Percentiles rank a stretch among this genome's conserved stretches.
These are phyloP conservation scores for Stellera chamaejasme DNA, from an alignment of 345 rosid species.

Conservation along the genomic window DNA sequence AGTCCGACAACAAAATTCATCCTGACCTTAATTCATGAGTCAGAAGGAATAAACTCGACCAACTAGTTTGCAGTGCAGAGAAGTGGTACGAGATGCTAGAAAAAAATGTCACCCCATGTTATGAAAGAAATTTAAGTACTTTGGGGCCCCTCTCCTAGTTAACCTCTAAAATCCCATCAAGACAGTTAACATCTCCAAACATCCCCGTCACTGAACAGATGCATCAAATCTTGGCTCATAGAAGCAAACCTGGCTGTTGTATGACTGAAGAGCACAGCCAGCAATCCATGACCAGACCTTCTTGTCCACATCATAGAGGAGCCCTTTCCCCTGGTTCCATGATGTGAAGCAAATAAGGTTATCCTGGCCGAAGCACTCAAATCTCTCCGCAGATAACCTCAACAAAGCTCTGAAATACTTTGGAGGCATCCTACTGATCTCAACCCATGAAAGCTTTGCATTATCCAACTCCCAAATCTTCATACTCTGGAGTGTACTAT, in stretches of 20 bases:
- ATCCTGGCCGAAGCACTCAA: conserved; percentile 97
- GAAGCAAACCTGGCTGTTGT: conserved; percentile 87
- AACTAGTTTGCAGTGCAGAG: background rate
- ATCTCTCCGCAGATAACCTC: conserved; percentile 91
- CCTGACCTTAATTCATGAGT: conserved; percentile 9
- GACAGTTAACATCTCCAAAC: background rate
- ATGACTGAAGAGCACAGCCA: conserved; percentile 95
- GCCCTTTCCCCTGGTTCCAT: conserved; percentile 98
- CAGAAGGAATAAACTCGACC: conserved; percentile 1
- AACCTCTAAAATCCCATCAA: conserved; percentile 4
- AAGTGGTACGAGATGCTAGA: background rate
- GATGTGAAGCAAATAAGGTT: conserved; percentile 92
- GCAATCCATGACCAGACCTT: conserved; percentile 95
- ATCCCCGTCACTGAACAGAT: conserved; percentile 27
- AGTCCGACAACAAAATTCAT: conserved; percentile 4
- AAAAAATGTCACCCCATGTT: background rate
- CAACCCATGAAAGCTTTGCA: conserved; percentile 69
- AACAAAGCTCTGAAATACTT: conserved; percentile 80
- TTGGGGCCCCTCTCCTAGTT: background rate
- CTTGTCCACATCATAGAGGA: conserved; percentile 83
- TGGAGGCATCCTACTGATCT: conserved; percentile 92
- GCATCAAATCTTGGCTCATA: conserved; percentile 98
- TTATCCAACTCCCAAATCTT: conserved; percentile 97
- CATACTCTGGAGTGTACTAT: conserved; percentile 93
- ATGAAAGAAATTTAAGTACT: background rate